Conservation (phyloP, 164 flowering plant species). For the Tinospora cordifolia region DNA sequence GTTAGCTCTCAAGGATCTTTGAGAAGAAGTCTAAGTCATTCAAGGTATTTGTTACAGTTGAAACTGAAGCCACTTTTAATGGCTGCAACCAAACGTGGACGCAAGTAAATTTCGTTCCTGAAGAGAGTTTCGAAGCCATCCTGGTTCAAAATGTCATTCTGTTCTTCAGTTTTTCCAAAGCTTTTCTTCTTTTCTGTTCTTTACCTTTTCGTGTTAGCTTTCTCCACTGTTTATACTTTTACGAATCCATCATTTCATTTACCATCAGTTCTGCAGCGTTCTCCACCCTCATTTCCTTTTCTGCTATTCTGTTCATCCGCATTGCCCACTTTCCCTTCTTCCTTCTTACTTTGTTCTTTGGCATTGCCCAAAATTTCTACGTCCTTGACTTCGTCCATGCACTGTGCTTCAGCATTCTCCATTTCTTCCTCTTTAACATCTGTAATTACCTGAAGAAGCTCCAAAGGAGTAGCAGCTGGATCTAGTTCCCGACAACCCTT, state of each 20-base stretch:
- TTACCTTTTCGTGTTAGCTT: not conserved
- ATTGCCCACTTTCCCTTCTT: constrained; percentile 13
- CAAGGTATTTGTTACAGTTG: not conserved
- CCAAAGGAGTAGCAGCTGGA: constrained; percentile 69
- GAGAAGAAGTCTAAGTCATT: not conserved
- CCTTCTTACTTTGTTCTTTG: not conserved
- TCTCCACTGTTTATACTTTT: not conserved
- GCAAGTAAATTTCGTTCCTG: not conserved
- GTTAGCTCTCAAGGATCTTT: not conserved
- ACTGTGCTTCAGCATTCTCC: constrained; percentile 16
- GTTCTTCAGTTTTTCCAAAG: not conserved
- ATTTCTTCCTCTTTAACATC: constrained; percentile 37
- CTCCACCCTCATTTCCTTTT: constrained; percentile 12
- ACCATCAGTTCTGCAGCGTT: constrained; percentile 6
- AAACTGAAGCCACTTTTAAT: constrained; percentile 12
- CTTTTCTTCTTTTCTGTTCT: not conserved
- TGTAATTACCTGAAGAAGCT: constrained; percentile 50
- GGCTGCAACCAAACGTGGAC: not conserved
- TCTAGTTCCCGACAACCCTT: constrained; percentile 72
- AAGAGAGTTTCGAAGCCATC: not conserved
- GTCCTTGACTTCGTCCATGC: constrained; percentile 9
- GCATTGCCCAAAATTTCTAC: constrained; percentile 9
- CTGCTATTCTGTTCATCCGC: constrained; percentile 1
- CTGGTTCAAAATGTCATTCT: not conserved
- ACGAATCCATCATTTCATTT: not conserved